Conservation (phyloP, 306 rosid genomes). For the Acacia confusa region DNA sequence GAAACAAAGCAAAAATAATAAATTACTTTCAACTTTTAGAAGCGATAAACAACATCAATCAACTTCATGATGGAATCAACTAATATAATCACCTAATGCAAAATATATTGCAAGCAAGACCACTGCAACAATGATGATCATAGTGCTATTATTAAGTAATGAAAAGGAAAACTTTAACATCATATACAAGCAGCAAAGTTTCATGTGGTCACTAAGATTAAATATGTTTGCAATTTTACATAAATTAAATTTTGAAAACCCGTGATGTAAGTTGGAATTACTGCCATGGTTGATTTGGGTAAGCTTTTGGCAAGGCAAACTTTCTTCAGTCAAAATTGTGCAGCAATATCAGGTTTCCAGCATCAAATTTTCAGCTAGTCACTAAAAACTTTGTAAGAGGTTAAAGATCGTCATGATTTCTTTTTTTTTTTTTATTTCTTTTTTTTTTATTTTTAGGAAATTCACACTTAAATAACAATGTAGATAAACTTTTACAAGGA, state of each 20-base stretch:
- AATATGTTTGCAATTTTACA: background rate
- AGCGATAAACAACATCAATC: conserved; percentile 27
- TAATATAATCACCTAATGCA: conserved; percentile 7
- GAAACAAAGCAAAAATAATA: conserved; percentile 36
- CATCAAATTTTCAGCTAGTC: conserved; percentile 12
- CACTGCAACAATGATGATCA: conserved; percentile 20
- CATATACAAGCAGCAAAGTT: conserved; percentile 4
- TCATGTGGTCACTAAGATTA: conserved; percentile 21
- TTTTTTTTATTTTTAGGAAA: background rate
- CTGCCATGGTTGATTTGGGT: conserved; percentile 11
- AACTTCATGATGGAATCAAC: conserved; percentile 23
- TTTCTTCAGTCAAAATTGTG: conserved; percentile 14
- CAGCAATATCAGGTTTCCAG: conserved; percentile 11
- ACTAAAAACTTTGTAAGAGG: background rate
- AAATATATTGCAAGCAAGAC: conserved; percentile 15
- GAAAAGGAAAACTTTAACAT: background rate
- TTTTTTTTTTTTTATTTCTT: background rate
- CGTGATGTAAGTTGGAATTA: background rate
- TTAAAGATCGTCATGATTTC: background rate
- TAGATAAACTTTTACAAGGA: background rate
- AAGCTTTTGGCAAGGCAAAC: background rate
- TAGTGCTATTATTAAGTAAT: conserved; percentile 4
- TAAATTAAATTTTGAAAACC: conserved; percentile 16
- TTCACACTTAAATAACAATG: conserved; percentile 3
- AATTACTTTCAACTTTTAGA: conserved; percentile 25